A percentile compares a stretch with the other conserved stretches of the same genome.
phyloP scores from a whole-genome alignment of 805 yeast species.

The Grigorovia humatica region DNA sequence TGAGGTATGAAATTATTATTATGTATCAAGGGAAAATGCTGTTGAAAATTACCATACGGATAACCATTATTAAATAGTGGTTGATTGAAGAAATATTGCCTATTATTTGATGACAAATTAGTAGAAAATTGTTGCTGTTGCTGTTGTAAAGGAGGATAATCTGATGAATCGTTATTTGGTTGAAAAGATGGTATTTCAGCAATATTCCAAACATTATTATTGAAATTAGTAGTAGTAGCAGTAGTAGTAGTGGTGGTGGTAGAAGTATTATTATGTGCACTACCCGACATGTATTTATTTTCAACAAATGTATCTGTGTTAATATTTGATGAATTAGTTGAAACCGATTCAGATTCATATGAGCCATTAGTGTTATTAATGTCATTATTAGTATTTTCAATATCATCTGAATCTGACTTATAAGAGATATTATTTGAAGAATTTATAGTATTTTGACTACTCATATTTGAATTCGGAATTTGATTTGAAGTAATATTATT shows the following conservation, averaged over 20 bases:
- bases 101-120: background rate
- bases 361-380: constrained; percentile 4
- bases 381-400: background rate
- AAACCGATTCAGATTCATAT: background rate
- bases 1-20: constrained; percentile 5
- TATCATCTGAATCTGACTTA: constrained; percentile 4
- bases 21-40: constrained; percentile 3
- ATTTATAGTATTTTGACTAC: constrained; percentile 4
- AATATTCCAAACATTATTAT: constrained; percentile 21
- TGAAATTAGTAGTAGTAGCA: background rate
- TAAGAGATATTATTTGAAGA: background rate
- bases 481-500: background rate
- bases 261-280: background rate
- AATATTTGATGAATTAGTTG: background rate
- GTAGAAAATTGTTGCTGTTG: background rate
- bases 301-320: constrained; percentile 2
- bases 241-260: constrained; percentile 1
- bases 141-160: background rate
- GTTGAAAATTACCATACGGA: constrained; percentile 6
- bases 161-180: constrained; percentile 7
- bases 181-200: constrained; percentile 22
- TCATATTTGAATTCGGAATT: background rate
- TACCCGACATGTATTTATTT: too few relatives aligned
- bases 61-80: constrained; percentile 6
- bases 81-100: constrained; percentile 6